phyloP scores from a whole-genome alignment of 2,329 filamentous ascomycete species.

The Elsinoe ampelina region DNA sequence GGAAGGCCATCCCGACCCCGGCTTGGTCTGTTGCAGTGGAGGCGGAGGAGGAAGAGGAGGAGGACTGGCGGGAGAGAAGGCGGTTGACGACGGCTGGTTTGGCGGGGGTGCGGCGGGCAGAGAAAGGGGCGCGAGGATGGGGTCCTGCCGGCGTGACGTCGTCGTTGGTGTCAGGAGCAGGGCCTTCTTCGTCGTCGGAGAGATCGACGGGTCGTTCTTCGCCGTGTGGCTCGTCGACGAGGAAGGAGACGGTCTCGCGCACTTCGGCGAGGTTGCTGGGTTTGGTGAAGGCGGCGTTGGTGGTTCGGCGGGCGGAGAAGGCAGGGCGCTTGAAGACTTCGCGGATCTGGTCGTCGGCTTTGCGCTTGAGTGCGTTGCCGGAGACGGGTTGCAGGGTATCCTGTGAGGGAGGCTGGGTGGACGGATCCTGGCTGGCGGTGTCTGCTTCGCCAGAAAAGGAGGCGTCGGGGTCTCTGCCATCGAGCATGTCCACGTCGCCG shows the following conservation, averaged over 20 bases:
- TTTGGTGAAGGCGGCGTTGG: constrained; percentile 42
- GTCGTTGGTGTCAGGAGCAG: constrained; percentile 25
- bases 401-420: neutral
- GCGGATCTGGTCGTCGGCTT: constrained; percentile 17
- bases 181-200: constrained; percentile 35
- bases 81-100: constrained; percentile 56
- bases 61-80: constrained; percentile 55
- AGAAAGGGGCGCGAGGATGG: constrained; percentile 30
- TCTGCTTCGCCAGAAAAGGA: neutral
- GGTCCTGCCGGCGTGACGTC: neutral
- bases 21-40: constrained; percentile 29
- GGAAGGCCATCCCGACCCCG: constrained; percentile 44
- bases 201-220: constrained; percentile 43
- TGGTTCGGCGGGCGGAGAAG: constrained; percentile 9
- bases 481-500: constrained; percentile 66
- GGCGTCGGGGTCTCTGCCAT: constrained; percentile 37
- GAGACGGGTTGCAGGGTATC: constrained; percentile 9
- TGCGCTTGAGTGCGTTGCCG: constrained; percentile 31
- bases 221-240: constrained; percentile 57
- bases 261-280: constrained; percentile 72
- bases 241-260: constrained; percentile 69
- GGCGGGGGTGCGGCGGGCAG: constrained; percentile 29
- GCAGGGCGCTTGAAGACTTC: neutral
- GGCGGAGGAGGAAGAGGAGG: constrained; percentile 16
- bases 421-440: too few species aligned